Evolutionary conservation across 306 rosid genomes (phyloP), one percentile per base, ranked within the genome.

Genomic region (Acacia confusa): DNA sequence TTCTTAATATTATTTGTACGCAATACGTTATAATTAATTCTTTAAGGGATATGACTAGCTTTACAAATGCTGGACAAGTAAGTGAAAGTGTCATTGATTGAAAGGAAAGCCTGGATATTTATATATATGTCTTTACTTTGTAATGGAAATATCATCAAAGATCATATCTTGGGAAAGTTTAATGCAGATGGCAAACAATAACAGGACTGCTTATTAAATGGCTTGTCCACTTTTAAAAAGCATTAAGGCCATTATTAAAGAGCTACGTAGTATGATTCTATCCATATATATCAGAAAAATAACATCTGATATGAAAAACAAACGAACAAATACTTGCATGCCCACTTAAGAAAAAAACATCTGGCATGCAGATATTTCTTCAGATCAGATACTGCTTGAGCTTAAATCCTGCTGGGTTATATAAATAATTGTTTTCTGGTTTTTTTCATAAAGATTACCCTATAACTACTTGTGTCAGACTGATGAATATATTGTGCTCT

Each of bases 71-170:
- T 32, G 11, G 34, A 20, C 11, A 8, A 20, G 64, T 12, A 28
- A 53, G 78, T 53, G 48, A 74, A 74, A 74, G 50, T 20, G 78
- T n/a, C 32, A 14, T 32, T 53, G 48, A 74, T 34, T 20, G 28
- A 52, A 73, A 73, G 22, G 60, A 9, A 36, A 36, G 11, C 34
- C n/a, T 13, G 41, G 68, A 53, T 55, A 74, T 36, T 38, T 55
- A 32, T 74, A 22, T 55, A 19, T n/a, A 8, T 55, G 50, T 74
- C 15, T 7, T 2, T 55, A 22, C 55, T 22, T 14, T 43, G 55
- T 43, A 34, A 74, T 74, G 68, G 78, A 55, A 53, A 74, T 74
- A 57, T 36, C 78, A 74, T 74, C 61, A 73, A 12, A 32, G 24
- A 73, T 73, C 47, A 73, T 72, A 13, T 19, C 16, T 9, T 2